phyloP scores from a whole-genome alignment of 306 rosid genomes.

The Coriaria nepalensis region DNA sequence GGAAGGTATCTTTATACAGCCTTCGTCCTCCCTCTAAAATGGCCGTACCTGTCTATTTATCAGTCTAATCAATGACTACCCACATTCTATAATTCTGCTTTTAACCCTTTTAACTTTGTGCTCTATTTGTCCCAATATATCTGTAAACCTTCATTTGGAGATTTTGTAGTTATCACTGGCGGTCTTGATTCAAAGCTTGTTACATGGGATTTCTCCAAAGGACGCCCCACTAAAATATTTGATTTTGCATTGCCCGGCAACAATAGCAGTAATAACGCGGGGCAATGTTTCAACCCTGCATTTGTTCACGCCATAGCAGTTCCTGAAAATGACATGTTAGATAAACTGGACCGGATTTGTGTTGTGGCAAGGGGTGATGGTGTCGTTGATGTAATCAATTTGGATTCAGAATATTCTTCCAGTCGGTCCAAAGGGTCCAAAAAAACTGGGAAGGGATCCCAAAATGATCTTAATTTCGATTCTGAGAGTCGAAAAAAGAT shows the following conservation, averaged over 20 bases:
- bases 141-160: too few relatives aligned
- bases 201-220: constrained; percentile 89
- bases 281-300: constrained; percentile 79
- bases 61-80: too few relatives aligned
- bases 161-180: constrained; percentile 67
- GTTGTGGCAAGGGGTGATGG: constrained; percentile 87
- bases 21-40: not conserved
- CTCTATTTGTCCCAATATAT: constrained; percentile 1
- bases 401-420: constrained; percentile 47
- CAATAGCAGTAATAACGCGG: constrained; percentile 25
- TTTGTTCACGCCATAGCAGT: constrained; percentile 69
- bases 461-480: constrained; percentile 27
- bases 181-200: constrained; percentile 84
- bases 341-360: constrained; percentile 54
- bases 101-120: too few relatives aligned
- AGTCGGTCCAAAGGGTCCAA: constrained; percentile 36
- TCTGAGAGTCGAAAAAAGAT: constrained; percentile 30
- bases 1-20: constrained; percentile 56
- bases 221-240: constrained; percentile 49
- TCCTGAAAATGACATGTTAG: constrained; percentile 73
- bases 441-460: constrained; percentile 43
- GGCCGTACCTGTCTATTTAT: too few relatives aligned
- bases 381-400: constrained; percentile 44
- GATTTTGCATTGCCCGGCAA: constrained; percentile 53
- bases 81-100: too few relatives aligned